Evolutionary conservation across 495 filamentous ascomycete genomes (phyloP).

Genomic region (Staphylotrichum longicolle): DNA sequence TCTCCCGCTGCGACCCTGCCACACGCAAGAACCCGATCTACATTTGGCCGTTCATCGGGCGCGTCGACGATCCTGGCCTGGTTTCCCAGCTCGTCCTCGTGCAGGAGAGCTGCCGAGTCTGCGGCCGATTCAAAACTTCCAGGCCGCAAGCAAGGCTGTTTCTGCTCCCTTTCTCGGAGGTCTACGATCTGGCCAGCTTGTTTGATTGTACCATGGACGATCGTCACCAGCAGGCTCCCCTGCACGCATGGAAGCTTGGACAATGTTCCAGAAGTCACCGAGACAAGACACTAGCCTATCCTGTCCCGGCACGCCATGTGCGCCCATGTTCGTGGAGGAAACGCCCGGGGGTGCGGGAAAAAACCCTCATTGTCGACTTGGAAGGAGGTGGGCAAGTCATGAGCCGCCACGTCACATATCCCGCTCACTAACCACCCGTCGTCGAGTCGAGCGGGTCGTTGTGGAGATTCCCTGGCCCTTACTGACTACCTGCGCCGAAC

Average conservation of each 20-base stretch:
- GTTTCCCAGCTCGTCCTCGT: constrained; percentile 3
- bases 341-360: no score
- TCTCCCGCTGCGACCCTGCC: constrained; percentile 20
- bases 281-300: not conserved
- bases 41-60: constrained; percentile 22
- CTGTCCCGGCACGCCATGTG: constrained; percentile 4
- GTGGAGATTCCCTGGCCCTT: constrained; percentile 17
- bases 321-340: not conserved
- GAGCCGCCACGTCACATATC: constrained; percentile 32
- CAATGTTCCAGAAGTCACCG: constrained; percentile 14
- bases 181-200: not conserved
- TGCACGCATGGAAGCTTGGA: constrained; percentile 6
- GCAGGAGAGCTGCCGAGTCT: constrained; percentile 5
- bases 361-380: not conserved
- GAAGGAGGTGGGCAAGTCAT: constrained; percentile 29
- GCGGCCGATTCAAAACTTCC: constrained; percentile 9
- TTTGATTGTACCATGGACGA: not conserved
- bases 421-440: constrained; percentile 25
- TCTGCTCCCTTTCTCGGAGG: not conserved
- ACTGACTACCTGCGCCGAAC: constrained; percentile 8
- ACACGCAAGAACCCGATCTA: constrained; percentile 18
- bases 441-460: constrained; percentile 14
- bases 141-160: not conserved
- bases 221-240: not conserved
- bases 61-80: constrained; percentile 15